Base-by-base conservation (phyloP, 805 yeast genomes). In the Blastobotrys attinorum region DNA sequence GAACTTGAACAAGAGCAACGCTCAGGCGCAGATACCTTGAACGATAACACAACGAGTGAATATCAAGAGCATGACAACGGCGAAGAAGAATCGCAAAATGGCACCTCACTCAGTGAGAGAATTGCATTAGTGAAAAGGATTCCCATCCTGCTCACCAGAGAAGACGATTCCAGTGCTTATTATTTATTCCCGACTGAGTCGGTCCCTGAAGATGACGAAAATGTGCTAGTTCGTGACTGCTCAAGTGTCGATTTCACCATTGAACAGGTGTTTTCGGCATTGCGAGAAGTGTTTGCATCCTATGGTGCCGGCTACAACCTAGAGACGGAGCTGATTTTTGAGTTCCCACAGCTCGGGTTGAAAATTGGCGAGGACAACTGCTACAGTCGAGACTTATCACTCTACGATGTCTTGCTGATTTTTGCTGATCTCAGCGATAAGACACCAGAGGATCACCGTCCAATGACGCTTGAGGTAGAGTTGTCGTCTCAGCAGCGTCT, bases 301-400 rank as follows among this genome's bases (percentile, higher is more conserved):
- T 35, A 42, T 22, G 43, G 42, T 4, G 42, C 23, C 11, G 35
- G 39, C 3, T 43, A 41, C 36, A 34, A 37, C 27, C 22, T 43
- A 32, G 53, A 52, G 13, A 33, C 32, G 21, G 60, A 56, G 50
- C 39, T 55, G 21, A 43, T 50, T 3, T 43, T 57, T 31, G 29
- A 41, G 3, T 45, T 56, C 22, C 43, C 48, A 2, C 55, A 50
- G 31, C 46, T 57, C 17, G 56, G 46, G 2, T 51, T 58, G 11
- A 34, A 15, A 11, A 25, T 58, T 11, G 53, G 56, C 7, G 62
- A 57, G 44, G 62, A 58, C 34, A 58, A 57, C 33, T 34, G 50
- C 23, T 57, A 54, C 47, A 35, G 49, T 36, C 41, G 40, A 10
- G 59, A 57, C 18, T 45, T 58, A 10, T 53, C 53, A 3, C 22